Base-by-base conservation (phyloP, 2,329 filamentous ascomycete genomes). In the Apiospora arundinis region DNA sequence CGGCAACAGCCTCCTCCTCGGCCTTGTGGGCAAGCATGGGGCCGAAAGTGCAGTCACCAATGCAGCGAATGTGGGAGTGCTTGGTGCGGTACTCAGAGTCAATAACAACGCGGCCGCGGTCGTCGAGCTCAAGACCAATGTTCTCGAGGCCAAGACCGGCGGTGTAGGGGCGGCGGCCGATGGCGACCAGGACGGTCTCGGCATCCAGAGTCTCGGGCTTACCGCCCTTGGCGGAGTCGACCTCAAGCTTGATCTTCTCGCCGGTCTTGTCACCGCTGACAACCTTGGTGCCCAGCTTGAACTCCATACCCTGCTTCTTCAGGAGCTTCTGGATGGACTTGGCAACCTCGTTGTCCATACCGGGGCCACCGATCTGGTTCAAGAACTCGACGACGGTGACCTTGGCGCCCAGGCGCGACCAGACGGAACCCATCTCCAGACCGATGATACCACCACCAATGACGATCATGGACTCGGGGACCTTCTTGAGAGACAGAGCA, bases 1-100 rank as follows among this genome's bases (percentile, higher is more conserved):
- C 95, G 44, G 96, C 96, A 74, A 98, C 95, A 73, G 90, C 96
- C 86, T 99, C 96, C 85, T 99, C 96, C 85, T 99, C 96, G 69
- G 96, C 96, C 90, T 99, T 99, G 90, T 99, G 96, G 70, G 96
- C 96, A 80, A 99, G 92, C 96, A 99, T 99, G 80, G 95, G 95
- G 12, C 96, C 96, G 82, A 99, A 99, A 66, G 96, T 99, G 81
- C 91, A 93, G 83, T 98, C 96, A 80, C 96, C 96, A 76, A 98
- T 93, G 79, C 95, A 96, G 78, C 96, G 95, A 83, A 99, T 98
- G 87, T 99, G 96, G 67, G 95, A 93, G 76, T 96, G 87, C 88
- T 98, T 98, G 80, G 96, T 99, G 85, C 96, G 95, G 90, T 97
- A 99, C 85, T 99, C 95, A 78, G 95, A 95, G 88, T 99, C 96